phyloP scores from a whole-genome alignment of 2,329 filamentous ascomycete species.

The Hyphodiscus sp. region DNA sequence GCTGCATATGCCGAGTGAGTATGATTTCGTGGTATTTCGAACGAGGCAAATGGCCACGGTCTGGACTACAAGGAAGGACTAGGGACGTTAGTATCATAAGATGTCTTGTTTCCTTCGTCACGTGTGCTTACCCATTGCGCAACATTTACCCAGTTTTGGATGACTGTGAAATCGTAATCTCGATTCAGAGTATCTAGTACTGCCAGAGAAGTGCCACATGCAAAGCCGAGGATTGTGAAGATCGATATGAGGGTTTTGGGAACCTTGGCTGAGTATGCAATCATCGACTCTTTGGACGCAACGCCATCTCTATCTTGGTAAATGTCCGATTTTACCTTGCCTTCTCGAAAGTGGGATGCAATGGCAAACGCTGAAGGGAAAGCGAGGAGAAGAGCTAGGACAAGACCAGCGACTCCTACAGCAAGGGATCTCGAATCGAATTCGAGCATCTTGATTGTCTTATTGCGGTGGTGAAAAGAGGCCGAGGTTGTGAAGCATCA shows the following conservation, averaged over 20 bases:
- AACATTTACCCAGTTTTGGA: constrained; percentile 55
- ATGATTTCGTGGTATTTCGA: constrained; percentile 45
- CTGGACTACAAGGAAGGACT: constrained; percentile 49
- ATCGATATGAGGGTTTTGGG: constrained; percentile 50
- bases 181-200: constrained; percentile 42
- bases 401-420: constrained; percentile 27
- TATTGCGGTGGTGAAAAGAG: background rate
- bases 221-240: constrained; percentile 47
- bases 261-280: constrained; percentile 53
- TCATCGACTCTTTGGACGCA: constrained; percentile 56
- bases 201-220: constrained; percentile 49
- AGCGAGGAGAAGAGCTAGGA: constrained; percentile 32
- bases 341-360: constrained; percentile 29
- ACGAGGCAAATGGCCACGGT: constrained; percentile 42
- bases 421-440: constrained; percentile 32
- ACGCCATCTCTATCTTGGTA: constrained; percentile 67
- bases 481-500: background rate
- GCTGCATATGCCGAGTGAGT: constrained; percentile 46
- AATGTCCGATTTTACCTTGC: constrained; percentile 33
- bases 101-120: constrained; percentile 21
- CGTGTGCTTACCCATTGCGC: constrained; percentile 54
- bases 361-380: constrained; percentile 33
- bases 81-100: constrained; percentile 11
- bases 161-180: constrained; percentile 33
- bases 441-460: constrained; percentile 52